A percentile compares a stretch with the other conserved stretches of the same genome.
These are phyloP conservation scores for Limonomyces culmigenus DNA, from an alignment of 1,284 basidiomycete species.

Conservation along the genomic window DNA sequence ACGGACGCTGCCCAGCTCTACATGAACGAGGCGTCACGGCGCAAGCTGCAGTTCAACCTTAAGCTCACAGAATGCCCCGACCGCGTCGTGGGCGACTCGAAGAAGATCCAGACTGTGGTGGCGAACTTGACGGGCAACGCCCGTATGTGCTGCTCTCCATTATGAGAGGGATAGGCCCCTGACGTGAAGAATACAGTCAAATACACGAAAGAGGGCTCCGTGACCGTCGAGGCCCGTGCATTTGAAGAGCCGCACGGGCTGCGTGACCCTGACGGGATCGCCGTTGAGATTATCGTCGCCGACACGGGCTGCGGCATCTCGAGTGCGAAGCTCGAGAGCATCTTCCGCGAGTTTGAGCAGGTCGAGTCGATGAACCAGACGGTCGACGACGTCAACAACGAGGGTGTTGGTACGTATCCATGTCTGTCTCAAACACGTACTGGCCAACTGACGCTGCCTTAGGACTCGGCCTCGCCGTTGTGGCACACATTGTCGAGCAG, in stretches of 20 bases:
- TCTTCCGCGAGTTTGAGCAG: constrained; percentile 80
- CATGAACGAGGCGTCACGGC: constrained; percentile 51
- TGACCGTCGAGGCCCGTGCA: constrained; percentile 45
- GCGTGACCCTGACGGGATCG: constrained; percentile 25
- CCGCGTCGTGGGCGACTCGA: constrained; percentile 51
- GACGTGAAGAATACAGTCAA: constrained; percentile 34
- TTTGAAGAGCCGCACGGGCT: constrained; percentile 37
- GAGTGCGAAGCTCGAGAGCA: constrained; percentile 55
- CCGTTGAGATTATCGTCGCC: constrained; percentile 58
- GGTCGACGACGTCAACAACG: constrained; percentile 11
- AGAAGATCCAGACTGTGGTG: constrained; percentile 68
- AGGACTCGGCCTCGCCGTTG: constrained; percentile 69
- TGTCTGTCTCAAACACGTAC: not conserved
- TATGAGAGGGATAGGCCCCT: not conserved
- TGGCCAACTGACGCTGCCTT: not conserved
- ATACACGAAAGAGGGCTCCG: constrained; percentile 51
- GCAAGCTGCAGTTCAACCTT: constrained; percentile 48
- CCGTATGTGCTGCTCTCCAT: constrained; percentile 21
- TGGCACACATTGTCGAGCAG: constrained; percentile 72
- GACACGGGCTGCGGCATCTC: constrained; percentile 73
- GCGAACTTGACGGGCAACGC: constrained; percentile 78
- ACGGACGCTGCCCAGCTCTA: constrained; percentile 53
- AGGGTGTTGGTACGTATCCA: constrained; percentile 31
- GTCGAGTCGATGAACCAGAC: constrained; percentile 40
- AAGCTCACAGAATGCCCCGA: constrained; percentile 36